Evolutionary conservation across 2,329 filamentous ascomycete species (phyloP), one percentile per base, ranked within the genome.

Genomic region (Pseudopyricularia cyperi): DNA sequence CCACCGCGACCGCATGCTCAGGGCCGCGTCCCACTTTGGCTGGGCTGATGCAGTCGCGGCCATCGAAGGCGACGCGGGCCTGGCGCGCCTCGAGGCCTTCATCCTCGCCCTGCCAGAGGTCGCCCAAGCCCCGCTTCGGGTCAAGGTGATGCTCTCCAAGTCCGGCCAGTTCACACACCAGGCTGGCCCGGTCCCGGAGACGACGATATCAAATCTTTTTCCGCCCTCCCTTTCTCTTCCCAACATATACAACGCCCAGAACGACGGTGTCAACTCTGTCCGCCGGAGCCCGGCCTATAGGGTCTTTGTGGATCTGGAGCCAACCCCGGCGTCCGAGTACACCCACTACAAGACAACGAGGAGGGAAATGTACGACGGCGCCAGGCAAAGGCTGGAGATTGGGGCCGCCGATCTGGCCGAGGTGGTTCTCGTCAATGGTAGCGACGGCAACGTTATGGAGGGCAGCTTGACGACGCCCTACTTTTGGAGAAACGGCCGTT

Each of bases 271-370:
- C 9, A 12, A 51, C 34, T 42, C 26, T n/a, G n/a, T n/a, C n/a
- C n/a, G n/a, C n/a, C n/a, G n/a, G n/a, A 9, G 7, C 14, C 60
- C 64, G 0, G 61, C 61, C 1, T 77, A 70, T 54, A 65, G 68
- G 2, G 63, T 80, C 2, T 54, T 73, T 1, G 53, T 78, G 3
- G 76, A 80, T 58, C 52, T 53, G 9, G 53, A 57, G n/a, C 52
- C 52, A n/a, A 75, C 72, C 0, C 35, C 57, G 7, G 65, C 66
- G 39, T 79, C 77, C 1, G 75, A 80, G n/a, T 86, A 84, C 61
- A 95, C 90, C 0, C 82, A 83, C 53, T 87, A 86, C 70, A 97
- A 98, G 66, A 97, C 91, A 0, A 93, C 87, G 0, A 71, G 75
- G 48, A 80, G 91, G 14, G 69, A 72, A 9, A 73, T 82, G 63